Evolutionary conservation across 192 early-diverging fungal species (phyloP), one percentile per base, ranked within the genome.

Genomic region (Diversispora eburnea): DNA sequence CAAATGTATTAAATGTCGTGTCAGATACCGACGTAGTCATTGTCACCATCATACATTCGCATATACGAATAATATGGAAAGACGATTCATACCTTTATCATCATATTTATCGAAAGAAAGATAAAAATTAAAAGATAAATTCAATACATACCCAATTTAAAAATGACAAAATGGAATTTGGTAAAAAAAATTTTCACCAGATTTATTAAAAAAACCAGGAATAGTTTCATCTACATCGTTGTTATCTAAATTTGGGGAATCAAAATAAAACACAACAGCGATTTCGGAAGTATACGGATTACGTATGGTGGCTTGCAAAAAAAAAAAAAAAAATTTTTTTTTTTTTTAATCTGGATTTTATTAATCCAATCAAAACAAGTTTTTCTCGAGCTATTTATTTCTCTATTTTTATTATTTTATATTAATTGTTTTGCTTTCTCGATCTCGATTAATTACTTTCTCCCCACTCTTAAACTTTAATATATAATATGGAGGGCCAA

Each of bases 11-110:
- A 15, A 56, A 19, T 12, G 20, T 59, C 57, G 6, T 22, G 64
- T 71, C 69, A 71, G 69, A 71, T 71, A 71, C 69, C 69, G 69
- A 71, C 69, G 69, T 71, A 71, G 69, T 71, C 69, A 71, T 71
- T 70, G 69, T 71, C 69, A 58, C 65, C 65, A 49, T 67, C 65
- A 67, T n/a, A 65, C 47, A 67, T 49, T 51, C 65, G 42, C 7
- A 9, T 42, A 60, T 60, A 19, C 20, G 8, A 46, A 67, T 46
- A 46, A 67, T 46, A 19, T 49, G 39, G 65, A 46, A 46, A 51
- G 65, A 67, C 65, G n/a, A 22, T 22, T 17, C 3, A 25, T 5
- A 25, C 2, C 25, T 33, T 33, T 22, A 10, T 49, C 45, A 25
- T 67, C 65, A 67, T 67, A 5, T 48, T 47, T 1, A 7, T 51